Percentiles rank a stretch among this genome's conserved stretches.
These are phyloP conservation scores for Metschnikowia cerradonensis DNA, from an alignment of 805 yeast species.

Conservation along the genomic window DNA sequence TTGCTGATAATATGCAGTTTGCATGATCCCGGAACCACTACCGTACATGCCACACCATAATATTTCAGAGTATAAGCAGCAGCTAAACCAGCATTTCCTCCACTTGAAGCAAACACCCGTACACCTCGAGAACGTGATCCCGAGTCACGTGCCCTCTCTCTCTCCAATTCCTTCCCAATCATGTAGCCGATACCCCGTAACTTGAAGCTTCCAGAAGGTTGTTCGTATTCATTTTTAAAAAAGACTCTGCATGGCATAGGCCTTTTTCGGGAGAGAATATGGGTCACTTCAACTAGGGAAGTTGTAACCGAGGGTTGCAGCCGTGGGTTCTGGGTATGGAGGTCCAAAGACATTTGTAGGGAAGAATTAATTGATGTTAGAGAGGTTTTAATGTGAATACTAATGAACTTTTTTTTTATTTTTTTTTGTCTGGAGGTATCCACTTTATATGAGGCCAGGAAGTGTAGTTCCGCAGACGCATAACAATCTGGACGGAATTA, in stretches of 20 bases:
- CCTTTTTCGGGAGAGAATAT: conserved; percentile 7
- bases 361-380: not conserved
- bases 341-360: not conserved
- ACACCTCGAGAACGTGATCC: conserved; percentile 19
- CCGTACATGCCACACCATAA: conserved; percentile 47
- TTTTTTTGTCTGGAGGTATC: not conserved
- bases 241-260: conserved; percentile 35
- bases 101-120: conserved; percentile 49
- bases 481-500: not conserved
- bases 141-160: not conserved
- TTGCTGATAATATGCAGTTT: conserved; percentile 42
- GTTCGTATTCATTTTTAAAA: conserved; percentile 48
- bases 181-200: conserved; percentile 52
- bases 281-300: conserved; percentile 38
- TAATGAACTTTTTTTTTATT: too few relatives aligned
- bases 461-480: not conserved
- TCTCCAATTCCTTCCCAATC: conserved; percentile 20
- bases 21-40: conserved; percentile 55
- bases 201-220: conserved; percentile 58
- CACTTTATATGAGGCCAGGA: not conserved
- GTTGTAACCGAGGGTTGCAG: conserved; percentile 28
- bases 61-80: conserved; percentile 45
- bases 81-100: conserved; percentile 56
- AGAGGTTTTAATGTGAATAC: not conserved
- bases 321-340: not conserved